These are phyloP conservation scores for Trypanosoma lewisi DNA, from an alignment of 208 protist species.

Conservation along the genomic window DNA sequence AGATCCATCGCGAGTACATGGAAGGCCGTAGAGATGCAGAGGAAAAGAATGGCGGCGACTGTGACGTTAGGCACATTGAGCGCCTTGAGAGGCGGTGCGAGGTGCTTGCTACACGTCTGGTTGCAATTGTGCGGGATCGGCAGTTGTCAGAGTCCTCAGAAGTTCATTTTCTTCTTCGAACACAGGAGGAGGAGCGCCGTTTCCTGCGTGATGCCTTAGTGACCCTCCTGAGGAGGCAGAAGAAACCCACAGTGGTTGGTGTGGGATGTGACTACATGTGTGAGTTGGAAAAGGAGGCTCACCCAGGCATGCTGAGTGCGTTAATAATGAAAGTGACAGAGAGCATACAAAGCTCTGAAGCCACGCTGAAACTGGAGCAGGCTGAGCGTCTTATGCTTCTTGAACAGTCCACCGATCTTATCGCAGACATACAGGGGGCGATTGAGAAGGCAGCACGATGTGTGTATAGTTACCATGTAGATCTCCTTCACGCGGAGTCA, in stretches of 20 bases:
- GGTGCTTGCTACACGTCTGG: constrained; percentile 47
- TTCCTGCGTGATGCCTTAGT: constrained; percentile 48
- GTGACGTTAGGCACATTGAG: not conserved
- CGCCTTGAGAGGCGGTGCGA: constrained; percentile 36
- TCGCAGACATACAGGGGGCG: constrained; percentile 47
- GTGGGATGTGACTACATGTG: not conserved
- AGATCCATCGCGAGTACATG: constrained; percentile 9
- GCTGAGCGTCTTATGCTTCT: constrained; percentile 38
- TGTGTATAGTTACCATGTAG: constrained; percentile 24
- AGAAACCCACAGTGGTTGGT: not conserved
- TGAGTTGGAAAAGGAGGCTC: not conserved
- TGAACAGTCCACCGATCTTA: constrained; percentile 32
- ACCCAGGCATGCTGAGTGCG: constrained; percentile 7
- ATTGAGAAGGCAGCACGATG: constrained; percentile 42
- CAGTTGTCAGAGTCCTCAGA: constrained; percentile 60
- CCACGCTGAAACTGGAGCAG: constrained; percentile 48
- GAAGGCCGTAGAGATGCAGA: constrained; percentile 16
- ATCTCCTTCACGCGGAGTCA: not conserved
- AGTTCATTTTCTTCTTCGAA: constrained; percentile 61
- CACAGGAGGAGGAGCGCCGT: constrained; percentile 69
- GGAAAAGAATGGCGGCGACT: not conserved
- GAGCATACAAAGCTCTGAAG: constrained; percentile 26
- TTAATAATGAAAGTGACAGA: constrained; percentile 13
- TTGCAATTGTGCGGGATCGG: constrained; percentile 38
- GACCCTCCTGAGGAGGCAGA: constrained; percentile 38